Conservation (phyloP, 2,329 filamentous ascomycete species). For the Coniochaeta hoffmannii region DNA sequence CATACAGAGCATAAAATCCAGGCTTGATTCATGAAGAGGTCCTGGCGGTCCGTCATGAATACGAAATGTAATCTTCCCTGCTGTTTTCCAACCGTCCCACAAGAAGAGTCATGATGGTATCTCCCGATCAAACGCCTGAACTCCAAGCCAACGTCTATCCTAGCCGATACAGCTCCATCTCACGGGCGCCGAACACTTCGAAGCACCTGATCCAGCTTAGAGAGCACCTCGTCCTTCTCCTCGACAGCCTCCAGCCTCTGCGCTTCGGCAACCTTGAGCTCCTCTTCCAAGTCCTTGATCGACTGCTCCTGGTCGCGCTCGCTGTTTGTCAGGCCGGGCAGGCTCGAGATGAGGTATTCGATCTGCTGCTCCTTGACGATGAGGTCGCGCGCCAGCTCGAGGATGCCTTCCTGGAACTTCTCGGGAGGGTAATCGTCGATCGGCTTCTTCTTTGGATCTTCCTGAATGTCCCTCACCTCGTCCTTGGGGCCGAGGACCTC, state of each 20-base stretch:
- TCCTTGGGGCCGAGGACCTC: constrained; percentile 50
- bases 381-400: constrained; percentile 68
- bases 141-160: not conserved
- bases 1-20: not conserved
- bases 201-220: constrained; percentile 54
- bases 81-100: no score
- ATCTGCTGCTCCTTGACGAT: constrained; percentile 79
- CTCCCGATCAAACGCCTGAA: not conserved
- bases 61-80: no score
- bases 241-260: constrained; percentile 56
- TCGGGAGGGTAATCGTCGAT: constrained; percentile 56
- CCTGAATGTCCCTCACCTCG: constrained; percentile 51
- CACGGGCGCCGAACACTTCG: constrained; percentile 51
- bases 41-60: no score
- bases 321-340: constrained; percentile 73
- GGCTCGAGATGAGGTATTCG: constrained; percentile 63
- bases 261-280: constrained; percentile 54
- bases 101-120: no score
- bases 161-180: constrained; percentile 12
- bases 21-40: no score
- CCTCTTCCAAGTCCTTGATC: constrained; percentile 57
- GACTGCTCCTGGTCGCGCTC: constrained; percentile 67
- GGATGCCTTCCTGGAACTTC: constrained; percentile 58
- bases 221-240: constrained; percentile 55
- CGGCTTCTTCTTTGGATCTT: constrained; percentile 42